These are phyloP conservation scores for Iris pallida DNA, from an alignment of 116 monocot genomes.

Conservation along the genomic window DNA sequence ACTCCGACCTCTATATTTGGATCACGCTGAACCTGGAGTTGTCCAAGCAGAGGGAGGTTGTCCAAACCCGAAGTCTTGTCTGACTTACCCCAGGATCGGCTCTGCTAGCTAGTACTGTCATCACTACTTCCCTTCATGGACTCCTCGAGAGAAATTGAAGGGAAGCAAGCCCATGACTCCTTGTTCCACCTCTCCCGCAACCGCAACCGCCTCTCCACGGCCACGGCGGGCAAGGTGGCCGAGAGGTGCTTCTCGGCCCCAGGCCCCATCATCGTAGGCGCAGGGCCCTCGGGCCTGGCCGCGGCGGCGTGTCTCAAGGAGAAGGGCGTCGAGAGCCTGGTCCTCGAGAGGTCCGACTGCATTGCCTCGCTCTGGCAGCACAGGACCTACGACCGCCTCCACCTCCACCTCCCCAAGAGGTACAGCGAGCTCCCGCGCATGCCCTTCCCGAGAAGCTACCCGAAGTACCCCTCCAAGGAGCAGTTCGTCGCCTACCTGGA, in stretches of 20 bases:
- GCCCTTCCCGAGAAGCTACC: constrained; percentile 52
- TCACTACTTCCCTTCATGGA: constrained; percentile 11
- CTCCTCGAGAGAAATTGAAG: constrained; percentile 10
- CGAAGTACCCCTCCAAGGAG: constrained; percentile 60
- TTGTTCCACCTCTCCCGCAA: neutral
- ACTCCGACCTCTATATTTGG: no score
- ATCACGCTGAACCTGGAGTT: no score
- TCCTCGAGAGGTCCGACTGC: constrained; percentile 66
- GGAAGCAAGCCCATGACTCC: constrained; percentile 25
- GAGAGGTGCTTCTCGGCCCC: constrained; percentile 13
- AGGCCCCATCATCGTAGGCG: constrained; percentile 65
- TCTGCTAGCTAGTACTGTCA: neutral
- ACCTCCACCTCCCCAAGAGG: constrained; percentile 70
- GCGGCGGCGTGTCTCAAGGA: constrained; percentile 67
- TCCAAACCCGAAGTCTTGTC: no score
- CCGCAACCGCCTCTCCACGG: neutral
- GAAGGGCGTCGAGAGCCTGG: constrained; percentile 40
- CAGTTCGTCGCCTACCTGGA: constrained; percentile 71
- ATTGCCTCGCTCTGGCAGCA: constrained; percentile 80
- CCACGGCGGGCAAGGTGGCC: neutral
- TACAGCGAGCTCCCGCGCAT: constrained; percentile 73
- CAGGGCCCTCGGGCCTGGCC: constrained; percentile 76
- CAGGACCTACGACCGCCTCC: constrained; percentile 66
- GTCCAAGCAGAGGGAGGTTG: no score
- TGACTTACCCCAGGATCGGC: no score